These are phyloP conservation scores for Fusarium irregulare DNA, from an alignment of 2,329 filamentous ascomycete genomes.

Conservation along the genomic window DNA sequence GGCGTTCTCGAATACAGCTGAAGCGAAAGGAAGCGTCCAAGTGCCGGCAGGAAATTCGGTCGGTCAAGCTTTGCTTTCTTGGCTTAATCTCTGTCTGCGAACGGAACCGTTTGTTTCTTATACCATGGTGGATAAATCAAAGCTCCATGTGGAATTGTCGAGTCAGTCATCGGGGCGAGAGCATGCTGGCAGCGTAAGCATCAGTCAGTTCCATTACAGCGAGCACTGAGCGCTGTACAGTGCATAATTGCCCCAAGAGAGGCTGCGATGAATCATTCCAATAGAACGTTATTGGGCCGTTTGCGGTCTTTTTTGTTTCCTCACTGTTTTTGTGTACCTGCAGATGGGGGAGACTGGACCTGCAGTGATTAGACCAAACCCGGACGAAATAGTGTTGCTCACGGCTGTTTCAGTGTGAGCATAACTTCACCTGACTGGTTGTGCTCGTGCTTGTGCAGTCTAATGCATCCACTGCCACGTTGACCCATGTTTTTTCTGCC, in stretches of 20 bases:
- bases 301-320: conserved; percentile 25
- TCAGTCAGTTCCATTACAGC: background rate
- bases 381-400: conserved; percentile 25
- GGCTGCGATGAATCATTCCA: conserved; percentile 17
- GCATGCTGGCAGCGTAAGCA: conserved; percentile 6
- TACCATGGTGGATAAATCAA: conserved; percentile 20
- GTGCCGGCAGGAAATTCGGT: conserved; percentile 20
- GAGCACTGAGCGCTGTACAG: background rate
- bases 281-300: conserved; percentile 22
- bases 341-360: conserved; percentile 23
- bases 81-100: conserved; percentile 29
- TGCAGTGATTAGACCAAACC: conserved; percentile 28
- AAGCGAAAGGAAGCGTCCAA: conserved; percentile 6
- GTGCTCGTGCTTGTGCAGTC: background rate
- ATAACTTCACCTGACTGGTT: conserved; percentile 6
- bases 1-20: conserved; percentile 26
- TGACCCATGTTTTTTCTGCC: conserved; percentile 28
- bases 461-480: conserved; percentile 34
- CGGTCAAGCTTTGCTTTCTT: conserved; percentile 7
- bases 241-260: background rate
- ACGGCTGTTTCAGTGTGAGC: conserved; percentile 35
- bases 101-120: conserved; percentile 17
- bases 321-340: conserved; percentile 28
- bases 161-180: conserved; percentile 22
- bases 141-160: conserved; percentile 25